phyloP scores from a whole-genome alignment of 2,329 filamentous ascomycete species.

The Fusarium secorum region DNA sequence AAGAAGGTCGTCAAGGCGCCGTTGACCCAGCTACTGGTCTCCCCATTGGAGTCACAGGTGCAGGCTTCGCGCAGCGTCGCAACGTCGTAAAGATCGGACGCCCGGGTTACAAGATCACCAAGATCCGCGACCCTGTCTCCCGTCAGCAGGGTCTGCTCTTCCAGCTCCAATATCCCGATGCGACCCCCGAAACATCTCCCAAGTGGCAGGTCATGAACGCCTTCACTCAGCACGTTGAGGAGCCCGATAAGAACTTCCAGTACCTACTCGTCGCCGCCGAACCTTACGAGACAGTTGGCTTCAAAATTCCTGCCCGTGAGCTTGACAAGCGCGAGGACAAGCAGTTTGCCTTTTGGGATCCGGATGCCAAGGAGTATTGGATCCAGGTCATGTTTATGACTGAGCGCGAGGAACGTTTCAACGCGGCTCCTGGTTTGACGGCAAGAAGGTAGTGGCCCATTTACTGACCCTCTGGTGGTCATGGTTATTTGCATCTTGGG shows the following conservation, averaged over 20 bases:
- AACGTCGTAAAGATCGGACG: constrained; percentile 95
- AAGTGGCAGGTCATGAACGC: constrained; percentile 97
- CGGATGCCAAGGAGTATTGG: constrained; percentile 96
- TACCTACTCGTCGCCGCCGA: constrained; percentile 95
- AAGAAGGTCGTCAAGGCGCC: constrained; percentile 75
- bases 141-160: constrained; percentile 92
- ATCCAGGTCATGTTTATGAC: constrained; percentile 98
- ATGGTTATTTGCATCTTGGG: constrained; percentile 8
- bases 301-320: constrained; percentile 94
- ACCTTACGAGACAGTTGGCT: constrained; percentile 96
- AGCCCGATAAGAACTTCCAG: constrained; percentile 92
- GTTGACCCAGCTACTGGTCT: constrained; percentile 73
- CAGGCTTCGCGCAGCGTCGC: constrained; percentile 74
- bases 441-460: constrained; percentile 50
- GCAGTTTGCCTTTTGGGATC: constrained; percentile 95
- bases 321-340: constrained; percentile 87
- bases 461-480: not conserved
- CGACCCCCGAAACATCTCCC: constrained; percentile 76
- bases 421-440: constrained; percentile 68
- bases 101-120: constrained; percentile 97
- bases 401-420: constrained; percentile 91
- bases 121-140: constrained; percentile 88
- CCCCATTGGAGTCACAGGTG: constrained; percentile 74
- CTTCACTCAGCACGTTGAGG: constrained; percentile 94
- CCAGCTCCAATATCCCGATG: constrained; percentile 94